These are phyloP conservation scores for Fomes fomentarius DNA, from an alignment of 1,284 basidiomycete species.

Conservation along the genomic window DNA sequence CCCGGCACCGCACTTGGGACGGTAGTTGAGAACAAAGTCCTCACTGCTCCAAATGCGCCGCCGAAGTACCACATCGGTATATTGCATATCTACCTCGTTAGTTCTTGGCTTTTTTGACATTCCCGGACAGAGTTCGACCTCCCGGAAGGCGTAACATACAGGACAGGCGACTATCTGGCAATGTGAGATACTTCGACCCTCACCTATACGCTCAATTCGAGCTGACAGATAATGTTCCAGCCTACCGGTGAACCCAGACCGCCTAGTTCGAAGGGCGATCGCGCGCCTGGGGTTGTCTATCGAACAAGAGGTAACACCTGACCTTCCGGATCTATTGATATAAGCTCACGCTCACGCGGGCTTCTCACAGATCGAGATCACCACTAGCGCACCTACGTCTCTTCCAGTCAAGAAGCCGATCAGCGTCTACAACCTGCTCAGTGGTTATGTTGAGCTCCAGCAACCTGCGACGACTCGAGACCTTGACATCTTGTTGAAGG, in stretches of 20 bases:
- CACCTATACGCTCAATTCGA: no score
- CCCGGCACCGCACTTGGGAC: slow-evolving; percentile 42
- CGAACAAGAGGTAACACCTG: slow-evolving; percentile 43
- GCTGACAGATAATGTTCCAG: slow-evolving; percentile 23
- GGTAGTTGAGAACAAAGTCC: slow-evolving; percentile 43
- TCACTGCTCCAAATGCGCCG: slow-evolving; percentile 43
- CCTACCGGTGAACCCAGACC: slow-evolving; percentile 44
- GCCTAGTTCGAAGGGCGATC: slow-evolving; percentile 44
- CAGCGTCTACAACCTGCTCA: slow-evolving; percentile 41
- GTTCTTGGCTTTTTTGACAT: no score
- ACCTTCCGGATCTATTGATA: no score
- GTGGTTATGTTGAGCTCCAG: slow-evolving; percentile 52
- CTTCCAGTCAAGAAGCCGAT: slow-evolving; percentile 45
- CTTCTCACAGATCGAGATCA: slow-evolving; percentile 39
- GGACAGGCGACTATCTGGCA: slow-evolving; percentile 50
- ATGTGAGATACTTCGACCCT: slow-evolving; percentile 34
- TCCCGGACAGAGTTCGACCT: slow-evolving; percentile 38
- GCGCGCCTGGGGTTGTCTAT: slow-evolving; percentile 42
- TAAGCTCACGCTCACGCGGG: no score
- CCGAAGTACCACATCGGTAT: slow-evolving; percentile 45
- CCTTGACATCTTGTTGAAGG: slow-evolving; percentile 32
- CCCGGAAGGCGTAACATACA: slow-evolving; percentile 41
- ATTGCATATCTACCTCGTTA: background rate
- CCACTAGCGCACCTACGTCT: slow-evolving; percentile 42
- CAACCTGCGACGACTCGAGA: slow-evolving; percentile 48